These are phyloP conservation scores for Suillus sp. DNA, from an alignment of 768 basidiomycete species.

Conservation along the genomic window DNA sequence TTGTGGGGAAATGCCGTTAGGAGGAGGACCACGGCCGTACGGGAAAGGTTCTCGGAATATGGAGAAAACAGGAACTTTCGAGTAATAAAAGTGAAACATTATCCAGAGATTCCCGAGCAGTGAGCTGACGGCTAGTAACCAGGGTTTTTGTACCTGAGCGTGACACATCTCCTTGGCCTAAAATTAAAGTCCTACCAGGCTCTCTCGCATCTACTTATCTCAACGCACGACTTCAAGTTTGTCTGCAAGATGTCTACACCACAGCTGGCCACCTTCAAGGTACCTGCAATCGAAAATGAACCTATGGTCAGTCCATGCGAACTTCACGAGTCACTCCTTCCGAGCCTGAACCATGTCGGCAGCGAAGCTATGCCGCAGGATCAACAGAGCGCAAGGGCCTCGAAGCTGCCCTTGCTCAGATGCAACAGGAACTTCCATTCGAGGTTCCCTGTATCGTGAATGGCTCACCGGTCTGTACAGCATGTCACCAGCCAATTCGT, in stretches of 20 bases:
- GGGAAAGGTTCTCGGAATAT: too few species aligned
- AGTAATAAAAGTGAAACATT: not conserved
- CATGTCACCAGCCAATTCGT: not conserved
- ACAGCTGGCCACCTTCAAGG: conserved; percentile 83
- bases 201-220: not conserved
- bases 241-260: conserved; percentile 59
- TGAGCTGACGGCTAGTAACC: not conserved
- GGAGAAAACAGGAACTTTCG: not conserved
- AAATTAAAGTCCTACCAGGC: not conserved
- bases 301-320: conserved; percentile 66
- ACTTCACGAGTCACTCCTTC: too few species aligned
- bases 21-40: too few species aligned
- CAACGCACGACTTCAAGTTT: conserved; percentile 7
- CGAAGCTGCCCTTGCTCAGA: conserved; percentile 70
- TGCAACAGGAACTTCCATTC: conserved; percentile 84
- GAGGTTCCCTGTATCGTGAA: conserved; percentile 94
- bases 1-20: too few species aligned
- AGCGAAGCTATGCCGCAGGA: conserved; percentile 80
- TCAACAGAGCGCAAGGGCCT: conserved; percentile 77
- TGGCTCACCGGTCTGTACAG: conserved; percentile 71
- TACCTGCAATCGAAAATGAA: conserved; percentile 89
- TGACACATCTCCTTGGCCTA: not conserved
- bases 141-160: not conserved
- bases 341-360: conserved; percentile 5
- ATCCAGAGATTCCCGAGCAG: not conserved